A percentile compares a stretch with the other conserved stretches of the same genome.
Conservation (phyloP, 164 flowering plant genomes). For the Nymphaea thermarum region DNA sequence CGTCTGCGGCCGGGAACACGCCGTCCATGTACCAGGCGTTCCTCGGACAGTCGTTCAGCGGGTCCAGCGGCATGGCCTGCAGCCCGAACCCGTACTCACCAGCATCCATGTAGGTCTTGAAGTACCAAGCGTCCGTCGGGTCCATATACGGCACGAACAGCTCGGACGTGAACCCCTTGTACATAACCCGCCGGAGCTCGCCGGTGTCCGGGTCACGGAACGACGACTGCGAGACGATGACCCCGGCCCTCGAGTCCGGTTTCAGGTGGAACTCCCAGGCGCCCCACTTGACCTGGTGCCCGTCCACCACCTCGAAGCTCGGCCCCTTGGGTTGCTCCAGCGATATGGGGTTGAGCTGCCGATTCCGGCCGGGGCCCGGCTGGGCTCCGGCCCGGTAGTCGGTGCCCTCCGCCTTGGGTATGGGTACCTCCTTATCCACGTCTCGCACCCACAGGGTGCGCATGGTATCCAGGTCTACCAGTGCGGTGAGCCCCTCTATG, state of each 20-base stretch:
- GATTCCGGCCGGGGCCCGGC: constrained; percentile 5
- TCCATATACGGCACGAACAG: constrained; percentile 79
- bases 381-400: constrained; percentile 22
- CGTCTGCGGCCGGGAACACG: constrained; percentile 30
- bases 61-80: constrained; percentile 37
- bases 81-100: constrained; percentile 65
- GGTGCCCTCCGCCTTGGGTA: constrained; percentile 28
- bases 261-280: constrained; percentile 63
- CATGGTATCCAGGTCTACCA: constrained; percentile 38
- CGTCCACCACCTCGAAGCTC: constrained; percentile 32
- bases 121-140: constrained; percentile 50
- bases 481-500: constrained; percentile 42
- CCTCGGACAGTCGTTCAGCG: constrained; percentile 58
- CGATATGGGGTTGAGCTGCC: constrained; percentile 38
- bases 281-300: constrained; percentile 52
- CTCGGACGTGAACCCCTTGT: constrained; percentile 61
- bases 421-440: constrained; percentile 28
- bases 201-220: constrained; percentile 43
- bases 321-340: constrained; percentile 58
- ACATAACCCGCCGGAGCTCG: constrained; percentile 41
- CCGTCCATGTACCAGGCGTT: constrained; percentile 54
- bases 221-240: constrained; percentile 46
- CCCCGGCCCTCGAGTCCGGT: constrained; percentile 48
- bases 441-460: constrained; percentile 24
- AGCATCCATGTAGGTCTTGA: constrained; percentile 61